Evolutionary conservation across 2,329 filamentous ascomycete genomes (phyloP), one percentile per base, ranked within the genome.

Genomic region (Cercospora sojina): DNA sequence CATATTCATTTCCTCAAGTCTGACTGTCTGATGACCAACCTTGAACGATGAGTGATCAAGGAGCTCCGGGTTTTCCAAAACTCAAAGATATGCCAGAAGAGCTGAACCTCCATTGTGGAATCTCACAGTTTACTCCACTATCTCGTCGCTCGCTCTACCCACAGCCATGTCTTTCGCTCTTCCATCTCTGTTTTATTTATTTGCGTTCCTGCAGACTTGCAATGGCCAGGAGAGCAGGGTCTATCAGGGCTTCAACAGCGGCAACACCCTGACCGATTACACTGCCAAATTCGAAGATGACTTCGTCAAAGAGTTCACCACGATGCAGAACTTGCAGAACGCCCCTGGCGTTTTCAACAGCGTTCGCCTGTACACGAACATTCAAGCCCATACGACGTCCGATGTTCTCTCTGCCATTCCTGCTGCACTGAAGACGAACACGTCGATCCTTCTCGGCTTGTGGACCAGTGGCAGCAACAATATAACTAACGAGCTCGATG

Each of bases 331-430:
- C 58, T 86, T 92, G 16, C 81, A 83, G 25, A 88, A 88, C 41
- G 87, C 88, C 62, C 80, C 83, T 20, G 87, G 87, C 55, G 31
- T 62, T 55, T 92, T 90, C 82, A 90, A 81, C 73, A 88, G 86
- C 67, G 90, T 88, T 51, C 87, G 90, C 67, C 83, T 92, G 13
- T 92, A 90, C 80, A 92, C 90, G 71, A 91, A 87, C 31, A 66
- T 70, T 5, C 68, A 70, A 53, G 58, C 79, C 23, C 32, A 58
- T 25, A 59, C 64, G 0, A 88, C 87, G 69, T 88, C 84, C 79
- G 83, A 84, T 35, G 84, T 87, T 72, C 92, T 91, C 74, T 82
- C 85, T 10, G 74, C 90, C 69, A 92, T 97, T 69, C 89, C 89
- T 43, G 93, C 93, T 43, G 93, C 92, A 74, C 92, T 96, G 79